Conservation (phyloP, 257 asterid species). For the Leptodermis oblonga region DNA sequence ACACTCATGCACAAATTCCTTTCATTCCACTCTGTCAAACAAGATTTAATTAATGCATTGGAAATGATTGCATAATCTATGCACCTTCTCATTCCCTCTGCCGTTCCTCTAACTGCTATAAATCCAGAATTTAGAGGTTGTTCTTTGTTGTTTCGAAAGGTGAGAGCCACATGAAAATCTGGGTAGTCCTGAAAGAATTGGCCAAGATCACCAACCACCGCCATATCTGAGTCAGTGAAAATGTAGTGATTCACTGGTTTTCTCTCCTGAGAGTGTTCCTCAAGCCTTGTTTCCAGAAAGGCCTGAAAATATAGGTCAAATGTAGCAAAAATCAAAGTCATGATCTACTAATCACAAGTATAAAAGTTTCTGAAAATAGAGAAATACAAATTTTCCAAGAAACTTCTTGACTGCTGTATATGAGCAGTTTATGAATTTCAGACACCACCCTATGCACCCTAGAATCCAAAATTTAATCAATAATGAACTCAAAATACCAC, state of each 20-base stretch:
- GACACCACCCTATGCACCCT: too few relatives aligned
- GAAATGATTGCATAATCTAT: constrained; percentile 1
- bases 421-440: neutral
- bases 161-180: constrained; percentile 75
- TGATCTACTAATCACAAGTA: neutral
- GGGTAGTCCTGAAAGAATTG: constrained; percentile 55
- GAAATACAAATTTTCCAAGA: too few relatives aligned
- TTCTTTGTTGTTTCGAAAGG: constrained; percentile 91
- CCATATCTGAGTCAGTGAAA: constrained; percentile 91
- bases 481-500: neutral
- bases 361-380: neutral
- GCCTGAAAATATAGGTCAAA: constrained; percentile 38
- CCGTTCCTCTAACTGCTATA: constrained; percentile 85
- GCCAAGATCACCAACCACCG: constrained; percentile 70
- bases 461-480: neutral
- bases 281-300: constrained; percentile 57
- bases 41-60: neutral
- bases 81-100: constrained; percentile 72
- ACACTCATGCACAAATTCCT: neutral
- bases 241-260: constrained; percentile 57
- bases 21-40: neutral
- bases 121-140: constrained; percentile 96
- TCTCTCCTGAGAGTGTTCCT: constrained; percentile 43
- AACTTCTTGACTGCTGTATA: neutral
- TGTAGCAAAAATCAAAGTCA: neutral